Evolutionary conservation across 768 basidiomycete species (phyloP), one percentile per base, ranked within the genome.

Genomic region (Hypholoma sublateritium): DNA sequence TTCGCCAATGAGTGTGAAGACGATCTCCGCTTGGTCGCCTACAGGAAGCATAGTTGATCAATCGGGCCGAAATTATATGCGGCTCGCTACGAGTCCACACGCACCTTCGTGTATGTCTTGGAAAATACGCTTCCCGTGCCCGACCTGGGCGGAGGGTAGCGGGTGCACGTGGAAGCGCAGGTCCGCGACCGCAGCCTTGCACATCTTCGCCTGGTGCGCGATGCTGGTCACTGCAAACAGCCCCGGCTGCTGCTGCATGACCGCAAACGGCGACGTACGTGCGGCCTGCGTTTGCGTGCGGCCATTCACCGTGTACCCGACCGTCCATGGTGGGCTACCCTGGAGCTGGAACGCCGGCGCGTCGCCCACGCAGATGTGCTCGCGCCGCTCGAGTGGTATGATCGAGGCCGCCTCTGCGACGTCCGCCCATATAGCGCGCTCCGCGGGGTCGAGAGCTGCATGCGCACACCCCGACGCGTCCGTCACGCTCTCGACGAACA

Each of bases 401-500:
- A 99, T 94, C 12, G 92, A 86, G 8, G 97, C 97, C 1, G 93
- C 93, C 72, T 99, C 97, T 2, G 94, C 92, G n/a, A 98, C 94
- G 62, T 98, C 93, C 12, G 95, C 82, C 88, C 88, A 90, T 37
- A 91, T 80, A 16, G 84, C 83, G 52, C 82, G 79, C 32, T 73
- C 72, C 35, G 82, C 69, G 2, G 85, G 84, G 58, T 91, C 84
- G 13, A 88, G 76, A 35, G 81, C 75, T 13, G 85, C 82, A 55
- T 93, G 88, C 50, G 86, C 87, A 71, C 97, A 98, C 32, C 80
- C 84, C 4, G 89, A 91, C 14, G 88, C 81, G 72, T 99, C 97
- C 12, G 77, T 74, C 11, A 98, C 79, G 0, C 84, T 84, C 44
- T 91, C 87, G 58, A 99, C 87, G 32, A 79, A 81, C 43, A 98